Conservation (phyloP, 139 green algal species). For the Eudorina sp. region DNA sequence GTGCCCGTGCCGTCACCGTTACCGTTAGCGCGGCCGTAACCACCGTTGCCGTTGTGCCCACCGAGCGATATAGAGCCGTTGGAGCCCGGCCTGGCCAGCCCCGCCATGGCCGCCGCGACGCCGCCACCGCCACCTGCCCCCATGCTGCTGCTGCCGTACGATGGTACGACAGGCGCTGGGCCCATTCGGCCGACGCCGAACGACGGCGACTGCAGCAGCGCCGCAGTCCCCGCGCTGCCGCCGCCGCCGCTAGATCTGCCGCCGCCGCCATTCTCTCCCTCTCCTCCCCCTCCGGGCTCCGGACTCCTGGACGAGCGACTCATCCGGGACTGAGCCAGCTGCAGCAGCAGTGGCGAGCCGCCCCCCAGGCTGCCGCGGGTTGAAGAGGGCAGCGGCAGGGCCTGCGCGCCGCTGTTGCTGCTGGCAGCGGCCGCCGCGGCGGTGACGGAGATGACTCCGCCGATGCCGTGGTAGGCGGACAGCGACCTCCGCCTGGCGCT, state of each 20-base stretch:
- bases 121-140: background rate
- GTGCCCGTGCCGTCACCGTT: background rate
- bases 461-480: background rate
- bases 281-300: background rate
- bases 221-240: background rate
- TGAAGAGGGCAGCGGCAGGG: too few relatives aligned
- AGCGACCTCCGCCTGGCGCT: background rate
- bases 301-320: background rate
- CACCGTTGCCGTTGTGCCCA: background rate
- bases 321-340: constrained; percentile 25
- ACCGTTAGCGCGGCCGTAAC: background rate
- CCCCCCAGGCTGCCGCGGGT: background rate
- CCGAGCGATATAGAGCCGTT: constrained; percentile 28
- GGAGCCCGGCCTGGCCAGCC: background rate
- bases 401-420: background rate
- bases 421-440: background rate
- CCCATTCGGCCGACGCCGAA: background rate
- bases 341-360: constrained; percentile 13
- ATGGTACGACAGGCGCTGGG: background rate
- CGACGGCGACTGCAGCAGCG: background rate
- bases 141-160: background rate
- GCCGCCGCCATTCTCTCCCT: background rate
- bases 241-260: background rate
- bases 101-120: too few relatives aligned
- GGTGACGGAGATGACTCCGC: background rate